Evolutionary conservation across 2,329 filamentous ascomycete species (phyloP).

Genomic region (Colletotrichum liaoningense): DNA sequence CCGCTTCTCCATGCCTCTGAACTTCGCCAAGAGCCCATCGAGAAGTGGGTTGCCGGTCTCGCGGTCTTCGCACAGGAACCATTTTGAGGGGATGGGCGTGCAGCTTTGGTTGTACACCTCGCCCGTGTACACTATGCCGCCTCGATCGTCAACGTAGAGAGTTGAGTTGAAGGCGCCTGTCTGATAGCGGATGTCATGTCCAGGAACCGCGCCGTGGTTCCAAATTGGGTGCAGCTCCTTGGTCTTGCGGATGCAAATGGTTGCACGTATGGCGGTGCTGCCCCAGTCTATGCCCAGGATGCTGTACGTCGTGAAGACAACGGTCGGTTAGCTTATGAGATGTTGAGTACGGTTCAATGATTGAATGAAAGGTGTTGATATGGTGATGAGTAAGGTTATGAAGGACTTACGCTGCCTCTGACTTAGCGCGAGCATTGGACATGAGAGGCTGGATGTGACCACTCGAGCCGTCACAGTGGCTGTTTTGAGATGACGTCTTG

Average conservation of each 20-base stretch:
- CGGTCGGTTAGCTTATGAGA: neutral
- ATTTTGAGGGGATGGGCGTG: neutral
- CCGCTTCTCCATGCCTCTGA: neutral
- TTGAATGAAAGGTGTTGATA: neutral
- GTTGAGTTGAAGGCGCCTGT: neutral
- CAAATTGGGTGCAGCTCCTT: neutral
- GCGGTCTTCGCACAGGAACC: neutral
- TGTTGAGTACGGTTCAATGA: fast-evolving
- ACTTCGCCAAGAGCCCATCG: neutral
- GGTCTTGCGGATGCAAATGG: neutral
- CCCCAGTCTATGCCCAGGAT: neutral
- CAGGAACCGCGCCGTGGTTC: neutral
- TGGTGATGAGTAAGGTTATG: neutral
- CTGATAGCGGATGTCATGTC: neutral
- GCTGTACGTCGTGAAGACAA: neutral
- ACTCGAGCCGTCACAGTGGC: neutral
- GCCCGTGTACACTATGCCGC: neutral
- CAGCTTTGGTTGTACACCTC: neutral
- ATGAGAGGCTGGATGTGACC: neutral
- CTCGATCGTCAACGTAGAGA: neutral
- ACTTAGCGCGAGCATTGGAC: neutral
- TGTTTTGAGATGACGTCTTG: neutral
- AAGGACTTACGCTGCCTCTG: neutral
- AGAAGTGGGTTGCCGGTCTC: neutral
- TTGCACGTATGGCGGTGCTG: neutral